Evolutionary conservation across 495 filamentous ascomycete genomes (phyloP), one percentile per base, ranked within the genome.

Genomic region (Neurospora sp.): DNA sequence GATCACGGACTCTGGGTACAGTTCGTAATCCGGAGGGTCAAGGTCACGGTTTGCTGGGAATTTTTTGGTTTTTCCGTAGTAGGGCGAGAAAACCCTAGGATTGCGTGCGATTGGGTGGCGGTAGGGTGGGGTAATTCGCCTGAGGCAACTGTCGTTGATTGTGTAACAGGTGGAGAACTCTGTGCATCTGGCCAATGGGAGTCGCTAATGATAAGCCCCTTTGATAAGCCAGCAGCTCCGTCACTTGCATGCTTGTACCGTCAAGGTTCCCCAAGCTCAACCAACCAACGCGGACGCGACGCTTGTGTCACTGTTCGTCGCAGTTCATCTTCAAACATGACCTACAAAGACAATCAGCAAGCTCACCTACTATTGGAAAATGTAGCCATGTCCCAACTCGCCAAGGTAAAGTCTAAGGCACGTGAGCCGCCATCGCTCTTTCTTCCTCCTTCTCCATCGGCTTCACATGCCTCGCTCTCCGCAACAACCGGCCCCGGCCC

Each of bases 361-460:
- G 14, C 69, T 41, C 16, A 9, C 35, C 7, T 18, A 27, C 27
- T 27, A 2, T 68, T 69, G 22, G 72, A 84, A 80, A 70, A 84
- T 84, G 83, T 82, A 82, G 77, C 78, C 45, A 86, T 86, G 84
- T 81, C 80, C 73, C 76, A 82, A 76, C 74, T 74, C 69, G 72
- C 74, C 70, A 78, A 78, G 82, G 80, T 80, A 77, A 78, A 81
- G 76, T 75, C 80, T 73, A 85, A 84, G 72, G 87, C 91, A 78
- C 90, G 91, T 61, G 87, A 91, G 53, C 91, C 92, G 40, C 93
- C 93, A 8, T 85, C 89, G 22, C 88, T 96, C 48, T 96, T 96
- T 78, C 88, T 93, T 61, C 93, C 91, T 20, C 92, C 92, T 4
- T 94, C 92, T 22, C 90, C 88, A 74, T 91, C 92, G 82, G 88